Evolutionary conservation across 2,329 filamentous ascomycete species (phyloP).

Genomic region (Dactylonectria estremocensis): DNA sequence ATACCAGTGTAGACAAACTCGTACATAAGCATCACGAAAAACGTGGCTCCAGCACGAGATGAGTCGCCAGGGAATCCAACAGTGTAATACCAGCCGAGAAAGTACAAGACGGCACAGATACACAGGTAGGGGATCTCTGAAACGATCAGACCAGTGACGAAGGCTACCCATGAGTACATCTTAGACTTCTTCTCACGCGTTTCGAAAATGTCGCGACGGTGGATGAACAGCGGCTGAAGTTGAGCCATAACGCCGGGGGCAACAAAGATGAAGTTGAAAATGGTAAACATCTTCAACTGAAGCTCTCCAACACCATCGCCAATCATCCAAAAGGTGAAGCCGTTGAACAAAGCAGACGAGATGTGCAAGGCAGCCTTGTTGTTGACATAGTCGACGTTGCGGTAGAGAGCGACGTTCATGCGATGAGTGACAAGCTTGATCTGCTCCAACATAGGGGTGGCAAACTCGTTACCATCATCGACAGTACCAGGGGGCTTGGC

Average conservation of each 20-base stretch:
- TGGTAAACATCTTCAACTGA: slow-evolving; percentile 71
- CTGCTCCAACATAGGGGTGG: slow-evolving; percentile 76
- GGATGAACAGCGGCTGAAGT: slow-evolving; percentile 72
- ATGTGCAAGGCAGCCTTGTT: slow-evolving; percentile 74
- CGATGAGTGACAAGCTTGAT: slow-evolving; percentile 75
- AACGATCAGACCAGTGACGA: slow-evolving; percentile 67
- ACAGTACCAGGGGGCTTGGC: slow-evolving; percentile 57
- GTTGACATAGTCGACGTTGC: slow-evolving; percentile 77
- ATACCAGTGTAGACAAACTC: slow-evolving; percentile 74
- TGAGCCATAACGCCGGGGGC: slow-evolving; percentile 72
- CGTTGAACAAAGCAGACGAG: slow-evolving; percentile 70
- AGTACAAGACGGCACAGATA: slow-evolving; percentile 64
- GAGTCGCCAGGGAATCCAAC: slow-evolving; percentile 64
- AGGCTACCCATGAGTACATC: slow-evolving; percentile 74
- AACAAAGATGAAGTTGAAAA: slow-evolving; percentile 77
- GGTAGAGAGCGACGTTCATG: slow-evolving; percentile 73
- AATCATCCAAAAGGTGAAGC: slow-evolving; percentile 74
- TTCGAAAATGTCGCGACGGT: slow-evolving; percentile 71
- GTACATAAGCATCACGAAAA: slow-evolving; percentile 72
- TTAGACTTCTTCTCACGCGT: slow-evolving; percentile 73
- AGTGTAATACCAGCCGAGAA: slow-evolving; percentile 71
- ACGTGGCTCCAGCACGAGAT: slow-evolving; percentile 67
- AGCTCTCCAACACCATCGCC: slow-evolving; percentile 65
- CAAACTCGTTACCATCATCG: slow-evolving; percentile 78
- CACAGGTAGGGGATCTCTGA: slow-evolving; percentile 64